These are phyloP conservation scores for Nemania abortiva DNA, from an alignment of 2,329 filamentous ascomycete genomes.

Conservation along the genomic window DNA sequence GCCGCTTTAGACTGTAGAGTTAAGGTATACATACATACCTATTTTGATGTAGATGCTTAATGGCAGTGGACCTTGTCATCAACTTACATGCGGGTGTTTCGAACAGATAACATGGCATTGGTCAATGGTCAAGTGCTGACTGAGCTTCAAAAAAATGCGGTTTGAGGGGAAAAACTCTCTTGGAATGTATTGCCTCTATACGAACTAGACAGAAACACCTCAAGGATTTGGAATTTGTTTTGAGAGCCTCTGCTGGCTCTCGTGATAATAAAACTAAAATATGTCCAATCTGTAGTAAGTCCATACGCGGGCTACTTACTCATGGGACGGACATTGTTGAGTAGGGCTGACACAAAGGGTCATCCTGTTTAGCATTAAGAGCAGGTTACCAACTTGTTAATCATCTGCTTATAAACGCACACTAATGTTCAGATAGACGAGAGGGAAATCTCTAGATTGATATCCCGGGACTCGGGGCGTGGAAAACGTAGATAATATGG, in stretches of 20 bases:
- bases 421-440: not conserved
- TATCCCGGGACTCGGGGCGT: not conserved
- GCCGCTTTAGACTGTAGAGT: not conserved
- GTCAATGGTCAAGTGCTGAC: not conserved
- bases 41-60: no score
- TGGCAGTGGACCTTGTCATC: not conserved
- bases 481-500: conserved; percentile 18
- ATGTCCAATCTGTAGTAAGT: conserved; percentile 28
- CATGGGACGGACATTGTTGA: conserved; percentile 14
- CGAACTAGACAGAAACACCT: conserved; percentile 15
- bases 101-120: not conserved
- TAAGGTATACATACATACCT: no score
- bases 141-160: not conserved
- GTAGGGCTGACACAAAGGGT: conserved; percentile 10
- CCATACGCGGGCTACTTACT: conserved; percentile 11
- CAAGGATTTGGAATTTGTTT: conserved; percentile 25
- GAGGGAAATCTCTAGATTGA: not conserved
- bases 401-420: not conserved
- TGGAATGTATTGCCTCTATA: conserved; percentile 3
- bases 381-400: not conserved
- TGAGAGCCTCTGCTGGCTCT: not conserved
- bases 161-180: not conserved
- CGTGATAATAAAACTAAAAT: not conserved
- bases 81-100: not conserved
- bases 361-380: not conserved